Percentiles rank a stretch among this genome's conserved stretches.
Evolutionary conservation across 2,329 filamentous ascomycete species (phyloP).

Genomic region (Scytalidium lignicola): DNA sequence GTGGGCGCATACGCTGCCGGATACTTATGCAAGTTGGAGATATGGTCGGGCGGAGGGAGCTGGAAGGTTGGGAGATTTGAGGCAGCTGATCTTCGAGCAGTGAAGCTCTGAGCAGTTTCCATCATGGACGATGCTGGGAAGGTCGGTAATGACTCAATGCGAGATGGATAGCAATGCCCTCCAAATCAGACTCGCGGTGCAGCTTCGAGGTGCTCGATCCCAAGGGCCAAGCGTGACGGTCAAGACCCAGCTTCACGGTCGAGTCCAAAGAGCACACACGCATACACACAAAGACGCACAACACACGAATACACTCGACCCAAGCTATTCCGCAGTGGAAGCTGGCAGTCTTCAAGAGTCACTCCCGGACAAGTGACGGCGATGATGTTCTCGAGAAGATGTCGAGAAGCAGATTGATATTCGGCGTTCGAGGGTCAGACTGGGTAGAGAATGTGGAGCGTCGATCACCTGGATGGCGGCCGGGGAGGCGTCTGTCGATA

Average conservation of each 20-base stretch:
- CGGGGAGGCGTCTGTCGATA: conserved; percentile 28
- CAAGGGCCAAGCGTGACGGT: no score
- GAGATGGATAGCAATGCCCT: background rate
- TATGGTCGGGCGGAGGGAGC: conserved; percentile 55
- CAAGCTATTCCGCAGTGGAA: background rate
- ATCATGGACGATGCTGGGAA: conserved; percentile 35
- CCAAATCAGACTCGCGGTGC: background rate
- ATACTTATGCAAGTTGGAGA: conserved; percentile 41
- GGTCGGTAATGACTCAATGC: conserved; percentile 14
- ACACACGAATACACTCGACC: background rate
- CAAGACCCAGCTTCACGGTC: no score
- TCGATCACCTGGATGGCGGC: conserved; percentile 34
- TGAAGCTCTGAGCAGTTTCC: conserved; percentile 60
- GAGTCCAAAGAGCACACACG: no score
- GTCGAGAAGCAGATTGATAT: background rate
- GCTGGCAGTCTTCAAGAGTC: no score
- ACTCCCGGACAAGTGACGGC: background rate
- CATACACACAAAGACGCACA: no score
- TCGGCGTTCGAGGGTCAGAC: conserved; percentile 12
- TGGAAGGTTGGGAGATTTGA: conserved; percentile 65
- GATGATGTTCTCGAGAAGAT: background rate
- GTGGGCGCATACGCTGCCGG: conserved; percentile 49
- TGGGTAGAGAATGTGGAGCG: conserved; percentile 30
- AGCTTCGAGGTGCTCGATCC: conserved; percentile 1
- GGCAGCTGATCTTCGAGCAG: conserved; percentile 64